Evolutionary conservation across 2,329 filamentous ascomycete genomes (phyloP).

Genomic region (Fusarium robinianum): DNA sequence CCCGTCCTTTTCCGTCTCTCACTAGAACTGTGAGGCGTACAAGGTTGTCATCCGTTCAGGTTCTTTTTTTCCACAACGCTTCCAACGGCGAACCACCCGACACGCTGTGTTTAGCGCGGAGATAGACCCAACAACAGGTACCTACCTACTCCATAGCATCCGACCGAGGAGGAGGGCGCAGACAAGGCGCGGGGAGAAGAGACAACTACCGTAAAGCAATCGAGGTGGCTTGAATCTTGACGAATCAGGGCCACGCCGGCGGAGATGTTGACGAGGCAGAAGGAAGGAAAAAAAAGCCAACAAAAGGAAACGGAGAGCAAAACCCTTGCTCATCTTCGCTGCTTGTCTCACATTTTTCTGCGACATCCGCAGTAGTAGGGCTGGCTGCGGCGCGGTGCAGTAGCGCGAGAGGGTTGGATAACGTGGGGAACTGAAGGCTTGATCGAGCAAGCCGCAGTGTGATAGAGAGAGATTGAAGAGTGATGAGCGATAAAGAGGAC

Average conservation of each 20-base stretch:
- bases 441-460: background rate
- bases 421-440: constrained; percentile 23
- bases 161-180: too few species aligned
- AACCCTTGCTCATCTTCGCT: background rate
- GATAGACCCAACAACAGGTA: too few species aligned
- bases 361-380: too few species aligned
- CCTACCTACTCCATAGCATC: too few species aligned
- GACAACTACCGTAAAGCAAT: constrained; percentile 24
- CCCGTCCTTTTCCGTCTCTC: too few species aligned
- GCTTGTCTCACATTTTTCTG: background rate
- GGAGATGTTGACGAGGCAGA: background rate
- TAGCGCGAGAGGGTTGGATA: constrained; percentile 5
- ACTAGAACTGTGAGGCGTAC: too few species aligned
- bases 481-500: background rate
- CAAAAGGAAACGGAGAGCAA: background rate
- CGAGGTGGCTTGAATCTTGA: constrained; percentile 2
- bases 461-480: constrained; percentile 10
- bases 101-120: constrained; percentile 4
- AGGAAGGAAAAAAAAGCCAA: background rate
- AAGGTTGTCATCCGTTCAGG: too few species aligned
- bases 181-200: constrained; percentile 24
- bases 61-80: too few species aligned
- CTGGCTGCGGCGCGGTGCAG: constrained; percentile 11
- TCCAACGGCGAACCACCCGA: constrained; percentile 7
- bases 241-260: constrained; percentile 1